Evolutionary conservation across 192 early-diverging fungal genomes (phyloP), one percentile per base, ranked within the genome.

Genomic region (Mortierella alpina): DNA sequence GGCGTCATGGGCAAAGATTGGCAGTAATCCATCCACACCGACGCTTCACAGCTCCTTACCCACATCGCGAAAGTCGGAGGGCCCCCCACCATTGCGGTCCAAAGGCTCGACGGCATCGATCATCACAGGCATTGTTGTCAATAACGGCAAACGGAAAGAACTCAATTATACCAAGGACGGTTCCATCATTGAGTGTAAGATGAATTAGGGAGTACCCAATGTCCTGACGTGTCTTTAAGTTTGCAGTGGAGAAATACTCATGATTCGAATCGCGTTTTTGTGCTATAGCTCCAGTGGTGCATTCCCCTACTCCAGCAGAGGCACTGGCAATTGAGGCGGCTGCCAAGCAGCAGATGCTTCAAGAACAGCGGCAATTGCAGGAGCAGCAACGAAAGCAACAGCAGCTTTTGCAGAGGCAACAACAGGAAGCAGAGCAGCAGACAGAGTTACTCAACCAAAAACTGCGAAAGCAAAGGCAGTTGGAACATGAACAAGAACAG

Each of bases 1-100:
- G 3, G 89, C 87, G 7, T 90, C 89, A 3, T 90, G 89, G 89
- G 89, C 85, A 1, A 86, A 84, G 54, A 56, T 83, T 59, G 72
- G 73, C 23, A 83, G 59, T 47, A 86, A 80, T 59, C 54, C 84
- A 56, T 67, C 85, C 7, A 80, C 77, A 7, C 77, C 77, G 6
- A 72, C 58, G 0, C 48, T 80, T 18, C 61, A 62, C 53, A 72
- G 62, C 51, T 80, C 77, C 5, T 68, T 45, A 44, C 74, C 70
- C 10, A 15, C 68, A 2, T 56, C 63, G 6, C 70, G 77, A n/a
- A 80, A 66, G 46, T 42, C 63, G 40, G 67, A 52, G 10, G 77
- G 68, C 15, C 77, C 77, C 8, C 77, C 77, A 53, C 70, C 77
- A 68, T 45, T 80, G 41, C 69, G 70, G 46, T 51, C 77, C 42